phyloP scores from a whole-genome alignment of 192 early-diverging fungal genomes.

The Backusella morwellensis region DNA sequence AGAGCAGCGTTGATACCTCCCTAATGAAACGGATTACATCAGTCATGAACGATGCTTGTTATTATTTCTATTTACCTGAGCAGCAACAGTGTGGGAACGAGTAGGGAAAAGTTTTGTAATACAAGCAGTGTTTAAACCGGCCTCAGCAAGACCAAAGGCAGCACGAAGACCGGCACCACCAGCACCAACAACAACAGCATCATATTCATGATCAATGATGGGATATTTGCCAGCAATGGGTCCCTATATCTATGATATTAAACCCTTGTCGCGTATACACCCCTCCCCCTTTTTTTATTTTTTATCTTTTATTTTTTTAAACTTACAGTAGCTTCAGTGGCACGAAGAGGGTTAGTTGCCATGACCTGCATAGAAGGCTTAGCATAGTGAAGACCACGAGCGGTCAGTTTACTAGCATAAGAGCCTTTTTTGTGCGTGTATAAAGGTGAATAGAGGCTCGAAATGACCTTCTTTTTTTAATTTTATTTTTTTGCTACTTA shows the following conservation, averaged over 20 bases:
- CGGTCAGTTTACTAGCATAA: slow-evolving; percentile 10
- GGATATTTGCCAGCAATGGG: slow-evolving; percentile 79
- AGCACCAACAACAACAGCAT: slow-evolving; percentile 96
- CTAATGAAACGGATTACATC: slow-evolving; percentile 24
- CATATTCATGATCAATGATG: slow-evolving; percentile 97
- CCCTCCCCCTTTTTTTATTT: not conserved
- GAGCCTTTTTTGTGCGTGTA: not conserved
- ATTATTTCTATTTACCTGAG: slow-evolving; percentile 57
- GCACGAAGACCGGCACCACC: slow-evolving; percentile 98
- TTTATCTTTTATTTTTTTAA: not conserved
- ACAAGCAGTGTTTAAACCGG: slow-evolving; percentile 95
- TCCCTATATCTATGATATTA: slow-evolving; percentile 30
- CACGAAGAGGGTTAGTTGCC: slow-evolving; percentile 72
- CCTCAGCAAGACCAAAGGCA: slow-evolving; percentile 94
- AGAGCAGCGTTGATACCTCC: slow-evolving; percentile 99
- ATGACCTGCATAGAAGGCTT: slow-evolving; percentile 64
- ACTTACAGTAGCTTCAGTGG: slow-evolving; percentile 64
- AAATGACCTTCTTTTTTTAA: not conserved
- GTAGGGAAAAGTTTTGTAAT: slow-evolving; percentile 99
- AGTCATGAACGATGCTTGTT: not conserved
- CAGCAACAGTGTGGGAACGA: slow-evolving; percentile 97
- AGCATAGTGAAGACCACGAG: slow-evolving; percentile 67
- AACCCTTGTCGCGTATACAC: not conserved
- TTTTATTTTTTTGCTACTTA: slow-evolving; percentile 6
- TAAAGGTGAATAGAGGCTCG: not conserved